These are phyloP conservation scores for Komagataella pastoris DNA, from an alignment of 805 yeast genomes.

Conservation along the genomic window DNA sequence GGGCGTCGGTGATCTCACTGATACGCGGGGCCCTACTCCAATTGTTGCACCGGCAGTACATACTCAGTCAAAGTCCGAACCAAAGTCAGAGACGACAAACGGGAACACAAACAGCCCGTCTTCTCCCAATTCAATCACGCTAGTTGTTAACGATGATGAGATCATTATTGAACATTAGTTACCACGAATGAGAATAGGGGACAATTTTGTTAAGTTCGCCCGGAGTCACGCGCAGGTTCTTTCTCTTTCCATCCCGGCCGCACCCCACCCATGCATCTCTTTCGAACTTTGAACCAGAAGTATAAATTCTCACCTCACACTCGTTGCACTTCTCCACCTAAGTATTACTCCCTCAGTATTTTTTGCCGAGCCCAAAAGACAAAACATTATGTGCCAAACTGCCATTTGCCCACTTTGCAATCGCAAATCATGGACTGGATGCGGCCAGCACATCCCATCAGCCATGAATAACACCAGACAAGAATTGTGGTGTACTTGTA, in stretches of 20 bases:
- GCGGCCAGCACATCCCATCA: constrained; percentile 37
- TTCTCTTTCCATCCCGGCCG: not conserved
- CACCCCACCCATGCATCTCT: not conserved
- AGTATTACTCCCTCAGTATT: too few relatives aligned
- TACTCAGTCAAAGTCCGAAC: not conserved
- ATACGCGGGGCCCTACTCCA: constrained; percentile 38
- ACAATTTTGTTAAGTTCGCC: not conserved
- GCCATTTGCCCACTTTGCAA: constrained; percentile 26
- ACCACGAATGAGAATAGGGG: not conserved
- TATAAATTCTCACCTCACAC: not conserved
- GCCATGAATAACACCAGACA: constrained; percentile 42
- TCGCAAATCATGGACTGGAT: constrained; percentile 54
- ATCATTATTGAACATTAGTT: not conserved
- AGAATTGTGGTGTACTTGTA: constrained; percentile 42
- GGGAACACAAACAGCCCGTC: not conserved
- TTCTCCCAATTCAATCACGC: not conserved
- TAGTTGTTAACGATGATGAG: not conserved
- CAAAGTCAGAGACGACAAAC: not conserved
- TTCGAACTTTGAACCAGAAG: not conserved
- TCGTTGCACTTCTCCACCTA: not conserved
- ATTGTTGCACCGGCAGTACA: constrained; percentile 6
- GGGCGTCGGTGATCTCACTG: constrained; percentile 42
- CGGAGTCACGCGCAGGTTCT: not conserved
- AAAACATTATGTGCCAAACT: constrained; percentile 16
- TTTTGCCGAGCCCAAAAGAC: not conserved